Base-by-base conservation (phyloP, 768 basidiomycete genomes). In the Lepiota brunneoincarnata region DNA sequence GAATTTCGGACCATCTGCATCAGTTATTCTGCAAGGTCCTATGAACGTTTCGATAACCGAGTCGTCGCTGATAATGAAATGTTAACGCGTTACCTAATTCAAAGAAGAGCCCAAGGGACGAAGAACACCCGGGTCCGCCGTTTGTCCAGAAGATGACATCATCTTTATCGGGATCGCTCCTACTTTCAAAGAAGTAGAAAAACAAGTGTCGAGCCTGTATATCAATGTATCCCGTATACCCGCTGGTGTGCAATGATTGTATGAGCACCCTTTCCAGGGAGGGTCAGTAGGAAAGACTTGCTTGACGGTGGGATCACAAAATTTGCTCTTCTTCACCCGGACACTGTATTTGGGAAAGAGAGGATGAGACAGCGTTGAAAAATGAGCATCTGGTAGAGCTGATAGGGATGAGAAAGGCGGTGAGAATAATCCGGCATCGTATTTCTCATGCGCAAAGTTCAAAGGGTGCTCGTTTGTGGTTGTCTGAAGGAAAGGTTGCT, bases 181-280 rank as follows among this genome's bases (percentile, higher is more conserved):
- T 70, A 54, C 82, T 85, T 65, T 90, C 86, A 64, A 90, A 90
- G 66, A 89, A 89, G 71, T 87, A 87, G 74, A 90, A 89, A 64
- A 86, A 86, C 11, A 87, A 58, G 60, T 86, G 86, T 2, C 83
- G 75, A 4, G 83, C 74, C 62, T 82, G 72, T 43, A 84, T 75
- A 57, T 87, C 86, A 48, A 87, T 84, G 60, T 87, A 87, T 14
- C 86, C 85, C 0, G 83, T 85, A 9, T 52, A 47, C 4, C 34
- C 42, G 1, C 53, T 50, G 18, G 15, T 18, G 9, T 11, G 21
- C 6, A 7, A 15, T 2, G 12, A 35, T 17, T 34, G 4, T 39
- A 34, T 28, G 11, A 21, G 31, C 21, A 20, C 21, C 17, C 7
- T 42, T 17, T 36, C 14, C 10, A 6, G 42, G 23, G 38, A 18